Evolutionary conservation across 2,329 filamentous ascomycete species (phyloP), one percentile per base, ranked within the genome.

Genomic region (Boeremia exigua): DNA sequence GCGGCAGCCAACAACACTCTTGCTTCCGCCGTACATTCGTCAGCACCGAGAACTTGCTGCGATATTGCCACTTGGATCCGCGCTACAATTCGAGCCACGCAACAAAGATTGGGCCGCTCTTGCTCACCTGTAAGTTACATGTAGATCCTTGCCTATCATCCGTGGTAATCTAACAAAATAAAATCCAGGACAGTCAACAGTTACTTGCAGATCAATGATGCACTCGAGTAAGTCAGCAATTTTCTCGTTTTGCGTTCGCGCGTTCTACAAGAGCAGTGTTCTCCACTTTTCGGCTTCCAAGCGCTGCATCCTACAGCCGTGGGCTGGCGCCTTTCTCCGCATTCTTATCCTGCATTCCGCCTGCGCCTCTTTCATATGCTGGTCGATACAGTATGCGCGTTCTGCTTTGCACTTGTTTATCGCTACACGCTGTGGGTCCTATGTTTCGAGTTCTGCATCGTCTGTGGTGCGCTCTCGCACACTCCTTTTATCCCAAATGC

Each of bases 271-370:
- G 44, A 62, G 64, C 65, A 63, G 59, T 63, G 65, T 58, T 60
- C 60, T 65, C 63, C 54, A 54, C 52, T 59, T 49, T 57, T 60
- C 62, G 55, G 54, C 60, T 56, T 52, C 57, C 60, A 63, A 61
- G 62, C 67, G 59, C 68, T 65, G 57, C 65, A 63, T 57, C 49
- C 60, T 61, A 61, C 63, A 65, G 59, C 66, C 59, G 65, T 69
- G 63, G 66, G 61, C 69, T 66, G 60, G 70, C 69, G 69, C 67
- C 63, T 61, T 72, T 69, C 69, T 75, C 72, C 72, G 70, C 73
- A 72, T 71, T 73, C 69, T 70, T 71, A 61, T 65, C 60, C 67
- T 67, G 59, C 68, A 72, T 71, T 73, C 66, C 66, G 64, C 61
- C 59, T 62, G 59, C 62, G 48, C 61, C 56, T 55, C 47, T 63